Evolutionary conservation across 805 yeast genomes (phyloP), one percentile per base, ranked within the genome.

Genomic region (Starmerella geochares): DNA sequence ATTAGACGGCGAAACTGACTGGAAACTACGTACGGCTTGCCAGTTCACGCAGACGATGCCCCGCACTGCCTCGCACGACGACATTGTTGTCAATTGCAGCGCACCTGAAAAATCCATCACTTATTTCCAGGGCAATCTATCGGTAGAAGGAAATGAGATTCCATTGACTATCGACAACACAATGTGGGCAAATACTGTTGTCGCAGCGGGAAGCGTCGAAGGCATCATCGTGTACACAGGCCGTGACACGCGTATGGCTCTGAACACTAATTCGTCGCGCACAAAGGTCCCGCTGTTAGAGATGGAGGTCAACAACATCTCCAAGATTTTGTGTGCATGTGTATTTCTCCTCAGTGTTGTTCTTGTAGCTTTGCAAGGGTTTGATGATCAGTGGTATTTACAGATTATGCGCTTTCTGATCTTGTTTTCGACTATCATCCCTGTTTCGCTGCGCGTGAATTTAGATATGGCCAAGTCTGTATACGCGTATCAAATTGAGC

Each of bases 1-100:
- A 67, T 71, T 92, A 46, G 99, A 92, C 66, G 99, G 99, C 62
- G 99, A 92, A 66, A 92, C 99, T 5, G 99, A 92, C 68, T 92
- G 99, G 99, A 92, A 92, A 65, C 71, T 92, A 49, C 72, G 98
- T 59, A 68, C 85, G 33, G 92, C 96, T 0, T 75, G 81, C 43
- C 74, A 80, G 11, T 60, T 79, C 25, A 85, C 96, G 0, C 97
- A 90, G 65, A 65, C 31, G 57, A n/a, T 69, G 71, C 44, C 31
- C 77, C 58, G 10, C 50, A 60, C 37, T 31, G 51, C 46, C 6
- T 78, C 56, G 10, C 54, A 60, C 38, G 51, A 56, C 19, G 73
- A 76, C 50, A 72, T 79, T 40, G 70, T 72, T 41, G 72, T 87
- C n/a, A 71, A 74, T 2, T 86, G 86, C 6, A 77, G 81, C n/a